A percentile compares a stretch with the other conserved stretches of the same genome.
Evolutionary conservation across 345 rosid genomes (phyloP).

Genomic region (Draba incana): DNA sequence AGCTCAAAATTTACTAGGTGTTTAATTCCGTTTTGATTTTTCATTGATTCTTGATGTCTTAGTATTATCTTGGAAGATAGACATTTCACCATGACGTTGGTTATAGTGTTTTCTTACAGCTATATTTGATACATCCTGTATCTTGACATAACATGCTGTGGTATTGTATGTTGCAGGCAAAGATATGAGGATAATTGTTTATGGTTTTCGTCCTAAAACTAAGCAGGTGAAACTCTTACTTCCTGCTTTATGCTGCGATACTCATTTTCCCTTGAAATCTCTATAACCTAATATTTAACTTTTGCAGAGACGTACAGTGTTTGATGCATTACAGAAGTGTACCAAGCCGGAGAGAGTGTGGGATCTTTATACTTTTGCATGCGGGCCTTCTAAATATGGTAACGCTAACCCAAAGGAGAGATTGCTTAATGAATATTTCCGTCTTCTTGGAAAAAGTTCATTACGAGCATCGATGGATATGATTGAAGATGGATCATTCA

Average conservation of each 20-base stretch:
- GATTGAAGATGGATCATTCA: conserved; percentile 74
- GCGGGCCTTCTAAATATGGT: conserved; percentile 74
- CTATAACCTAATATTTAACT: conserved; percentile 5
- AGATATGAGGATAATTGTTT: conserved; percentile 93
- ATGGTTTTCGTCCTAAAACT: conserved; percentile 85
- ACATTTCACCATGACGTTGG: conserved; percentile 14
- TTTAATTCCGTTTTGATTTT: not conserved
- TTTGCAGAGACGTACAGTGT: conserved; percentile 76
- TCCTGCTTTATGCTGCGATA: conserved; percentile 3
- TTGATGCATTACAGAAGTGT: conserved; percentile 63
- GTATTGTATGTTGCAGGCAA: conserved; percentile 61
- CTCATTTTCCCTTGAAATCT: conserved; percentile 14
- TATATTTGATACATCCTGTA: conserved; percentile 5
- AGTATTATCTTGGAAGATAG: conserved; percentile 8
- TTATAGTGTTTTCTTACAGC: conserved; percentile 2
- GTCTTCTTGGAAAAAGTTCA: conserved; percentile 76
- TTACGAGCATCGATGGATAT: conserved; percentile 64
- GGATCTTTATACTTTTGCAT: conserved; percentile 88
- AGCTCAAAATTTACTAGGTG: not conserved
- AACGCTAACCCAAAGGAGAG: conserved; percentile 80
- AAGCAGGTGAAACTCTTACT: conserved; percentile 64
- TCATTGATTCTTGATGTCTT: conserved; percentile 2
- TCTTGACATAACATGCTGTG: conserved; percentile 16
- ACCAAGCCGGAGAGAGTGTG: conserved; percentile 73
- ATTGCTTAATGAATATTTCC: conserved; percentile 88